Base-by-base conservation (phyloP, 495 filamentous ascomycete genomes). In the Jackrogersella multiformis region DNA sequence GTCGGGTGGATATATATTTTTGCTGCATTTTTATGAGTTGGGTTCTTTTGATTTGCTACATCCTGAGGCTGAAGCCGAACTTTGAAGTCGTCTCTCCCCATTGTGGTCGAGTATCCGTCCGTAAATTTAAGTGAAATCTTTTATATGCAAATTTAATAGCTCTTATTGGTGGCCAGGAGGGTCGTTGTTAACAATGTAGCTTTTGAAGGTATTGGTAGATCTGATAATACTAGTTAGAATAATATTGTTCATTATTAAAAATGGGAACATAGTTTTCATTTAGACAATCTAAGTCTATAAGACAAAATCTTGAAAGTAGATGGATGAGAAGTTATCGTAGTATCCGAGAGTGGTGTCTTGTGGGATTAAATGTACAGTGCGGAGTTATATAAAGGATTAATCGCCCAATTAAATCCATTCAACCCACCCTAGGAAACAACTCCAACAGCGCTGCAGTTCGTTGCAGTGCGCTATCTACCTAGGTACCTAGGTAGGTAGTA, bases 1-100 rank as follows among this genome's bases (percentile, higher is more conserved):
- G 70, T 68, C 15, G 72, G 72, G 52, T 74, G 72, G 28, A 74
- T 72, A 35, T 73, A 73, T 39, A 74, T 65, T 52, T 73, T 74
- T n/a, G 72, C 72, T 7, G 72, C 66, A 44, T 74, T 74, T 48
- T 70, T 74, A 41, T 73, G 45, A 21, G 58, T 70, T 34, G 72
- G 72, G 8, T 68, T 74, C 65, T 74, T 74, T 36, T 70, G 69
- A 13, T 51, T 54, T 18, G 65, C 72, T 5, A 74, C 72, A 24
- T 74, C 72, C 49, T 69, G 68, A 1, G 72, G 72, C 54, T 74
- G 72, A 23, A 74, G 61, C 56, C 72, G 72, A 1, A 69, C 62
- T 63, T 74, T 74, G 49, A 72, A 74, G 32, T 74, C 70, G 60
- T 72, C 72, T 36, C 24, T 69, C 9, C 60, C 66, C 66, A 69